Percentiles rank a stretch among this genome's conserved stretches.
Evolutionary conservation across 2,329 filamentous ascomycete species (phyloP).

Genomic region (Clarireedia sp.): DNA sequence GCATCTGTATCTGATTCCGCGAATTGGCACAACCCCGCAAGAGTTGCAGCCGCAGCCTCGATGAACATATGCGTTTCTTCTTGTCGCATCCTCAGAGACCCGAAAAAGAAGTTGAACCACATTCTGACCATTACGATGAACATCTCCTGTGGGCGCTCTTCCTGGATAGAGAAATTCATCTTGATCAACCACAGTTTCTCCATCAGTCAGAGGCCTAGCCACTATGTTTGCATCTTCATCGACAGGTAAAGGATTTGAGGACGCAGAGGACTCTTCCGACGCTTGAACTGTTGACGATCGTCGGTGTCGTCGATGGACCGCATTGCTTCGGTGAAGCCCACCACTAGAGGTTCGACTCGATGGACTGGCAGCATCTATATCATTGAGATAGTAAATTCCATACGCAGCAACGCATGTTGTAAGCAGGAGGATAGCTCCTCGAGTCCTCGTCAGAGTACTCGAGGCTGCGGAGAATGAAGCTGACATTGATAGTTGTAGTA

Average conservation of each 20-base stretch:
- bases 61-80: slow-evolving; percentile 82
- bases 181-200: slow-evolving; percentile 28
- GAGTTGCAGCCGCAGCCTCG: slow-evolving; percentile 87
- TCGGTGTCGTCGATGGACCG: slow-evolving; percentile 45
- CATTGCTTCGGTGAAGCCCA: slow-evolving; percentile 57
- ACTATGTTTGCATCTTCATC: slow-evolving; percentile 28
- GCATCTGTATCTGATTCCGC: slow-evolving; percentile 87
- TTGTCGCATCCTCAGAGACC: slow-evolving; percentile 88
- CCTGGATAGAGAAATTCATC: slow-evolving; percentile 19
- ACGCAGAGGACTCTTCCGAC: not conserved
- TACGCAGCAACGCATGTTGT: slow-evolving; percentile 50
- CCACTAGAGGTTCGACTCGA: not conserved
- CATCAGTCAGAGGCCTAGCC: slow-evolving; percentile 23
- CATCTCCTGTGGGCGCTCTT: slow-evolving; percentile 4
- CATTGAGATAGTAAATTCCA: slow-evolving; percentile 52
- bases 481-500: slow-evolving; percentile 21
- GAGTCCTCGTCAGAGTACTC: slow-evolving; percentile 43
- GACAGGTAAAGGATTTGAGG: not conserved
- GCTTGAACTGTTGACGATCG: not conserved
- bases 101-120: slow-evolving; percentile 80
- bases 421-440: slow-evolving; percentile 47
- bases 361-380: slow-evolving; percentile 11
- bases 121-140: slow-evolving; percentile 57
- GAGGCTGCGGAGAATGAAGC: slow-evolving; percentile 42
- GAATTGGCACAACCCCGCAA: slow-evolving; percentile 81